Base-by-base conservation (phyloP, 108 stramenopile species). In the Nannochloropsis salina region DNA sequence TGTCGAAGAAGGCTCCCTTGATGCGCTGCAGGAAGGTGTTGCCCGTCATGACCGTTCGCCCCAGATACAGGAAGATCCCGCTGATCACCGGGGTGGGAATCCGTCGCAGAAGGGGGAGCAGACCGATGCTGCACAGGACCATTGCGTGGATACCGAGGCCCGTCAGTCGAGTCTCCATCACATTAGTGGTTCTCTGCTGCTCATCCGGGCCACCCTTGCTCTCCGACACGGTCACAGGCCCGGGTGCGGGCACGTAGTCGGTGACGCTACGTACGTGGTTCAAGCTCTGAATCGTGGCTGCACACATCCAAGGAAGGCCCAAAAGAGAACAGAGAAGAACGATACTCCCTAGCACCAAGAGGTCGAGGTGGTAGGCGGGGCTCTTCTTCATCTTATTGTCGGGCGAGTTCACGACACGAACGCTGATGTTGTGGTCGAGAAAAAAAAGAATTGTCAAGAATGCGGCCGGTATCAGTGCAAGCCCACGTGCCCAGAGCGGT, bases 231-330 rank as follows among this genome's bases (percentile, higher is more conserved):
- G 82, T 40, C 85, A 45, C 6, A 82, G 84, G n/a, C 47, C 44
- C 82, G 81, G 84, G 1, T 3, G 41, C 84, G 3, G 81, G 8
- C 42, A 85, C 85, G 85, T 84, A 83, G 42, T 44, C 82, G 42
- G 89, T 84, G 85, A 98, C 90, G 6, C 95, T 94, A 40, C 94
- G 88, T 9, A 97, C 94, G 86, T 96, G 95, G 90, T 95, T 96
- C 86, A 96, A 92, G 42, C 94, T 95, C 95, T 95, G 97, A 15
- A 98, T 96, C 15, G 97, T 98, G 41, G 97, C 96, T 11, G 96
- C 96, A 87, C 97, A 98, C 96, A 96, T 96, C 97, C 97, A 98
- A 41, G 97, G 97, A n/a, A 98, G 90, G 9, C 97, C 97, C 80
- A 95, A 80, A 9, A 98, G 5, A 9, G 84, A 88, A 44, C 85